phyloP scores from a whole-genome alignment of 148 eudicot species.

The Nepenthes gracilis region DNA sequence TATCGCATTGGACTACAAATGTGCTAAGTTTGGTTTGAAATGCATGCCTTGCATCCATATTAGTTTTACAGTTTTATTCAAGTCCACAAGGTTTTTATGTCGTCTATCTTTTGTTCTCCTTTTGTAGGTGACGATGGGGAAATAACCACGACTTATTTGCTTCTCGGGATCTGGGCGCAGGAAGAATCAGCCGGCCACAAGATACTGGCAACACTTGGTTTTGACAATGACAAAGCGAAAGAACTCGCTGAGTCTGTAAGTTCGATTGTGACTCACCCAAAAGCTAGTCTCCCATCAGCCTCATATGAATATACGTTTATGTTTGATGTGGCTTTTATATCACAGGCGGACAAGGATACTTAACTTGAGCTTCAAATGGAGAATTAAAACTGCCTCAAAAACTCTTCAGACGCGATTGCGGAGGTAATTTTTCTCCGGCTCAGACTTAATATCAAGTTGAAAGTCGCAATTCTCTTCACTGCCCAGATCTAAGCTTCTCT shows the following conservation, averaged over 20 bases:
- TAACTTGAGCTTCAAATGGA: constrained; percentile 37
- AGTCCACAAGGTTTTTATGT: no score
- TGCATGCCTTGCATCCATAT: neutral
- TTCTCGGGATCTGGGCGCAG: constrained; percentile 76
- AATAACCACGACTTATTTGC: constrained; percentile 52
- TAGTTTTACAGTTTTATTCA: no score
- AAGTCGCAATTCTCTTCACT: no score
- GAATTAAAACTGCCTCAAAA: no score
- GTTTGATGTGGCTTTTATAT: constrained; percentile 2
- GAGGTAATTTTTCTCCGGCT: no score
- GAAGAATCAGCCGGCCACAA: constrained; percentile 67
- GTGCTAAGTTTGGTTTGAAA: neutral
- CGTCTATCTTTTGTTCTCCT: no score
- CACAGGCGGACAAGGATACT: constrained; percentile 72
- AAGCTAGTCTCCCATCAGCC: neutral
- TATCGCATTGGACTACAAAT: no score
- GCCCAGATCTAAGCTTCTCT: no score
- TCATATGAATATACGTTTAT: neutral
- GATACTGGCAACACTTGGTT: constrained; percentile 58
- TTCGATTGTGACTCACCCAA: constrained; percentile 5
- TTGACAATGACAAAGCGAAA: constrained; percentile 68
- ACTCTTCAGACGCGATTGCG: no score
- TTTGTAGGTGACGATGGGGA: constrained; percentile 70
- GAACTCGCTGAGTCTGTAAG: constrained; percentile 73
- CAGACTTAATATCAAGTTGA: no score